A percentile compares a stretch with the other conserved stretches of the same genome.
Conservation (phyloP, 2,329 filamentous ascomycete species). For the Xylariaceae sp. region DNA sequence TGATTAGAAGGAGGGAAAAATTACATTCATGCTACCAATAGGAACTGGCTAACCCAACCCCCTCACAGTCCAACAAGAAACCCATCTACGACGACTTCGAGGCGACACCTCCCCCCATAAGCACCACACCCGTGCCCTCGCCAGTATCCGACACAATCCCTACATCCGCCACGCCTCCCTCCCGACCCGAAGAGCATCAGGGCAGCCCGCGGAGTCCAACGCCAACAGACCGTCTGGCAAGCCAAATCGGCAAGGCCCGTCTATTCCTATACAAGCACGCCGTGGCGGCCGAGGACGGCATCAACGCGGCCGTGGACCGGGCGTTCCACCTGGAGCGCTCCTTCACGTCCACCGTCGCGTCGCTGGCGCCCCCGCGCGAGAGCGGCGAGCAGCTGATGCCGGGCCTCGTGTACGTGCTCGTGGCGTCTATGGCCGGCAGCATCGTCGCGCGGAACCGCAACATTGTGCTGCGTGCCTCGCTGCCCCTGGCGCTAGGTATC, state of each 20-base stretch:
- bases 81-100: slow-evolving; percentile 83
- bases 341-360: slow-evolving; percentile 88
- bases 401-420: slow-evolving; percentile 87
- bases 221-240: slow-evolving; percentile 87
- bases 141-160: slow-evolving; percentile 43
- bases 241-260: slow-evolving; percentile 79
- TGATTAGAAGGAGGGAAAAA: too few relatives aligned
- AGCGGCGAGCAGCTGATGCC: slow-evolving; percentile 89
- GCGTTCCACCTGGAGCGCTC: slow-evolving; percentile 86
- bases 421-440: slow-evolving; percentile 92
- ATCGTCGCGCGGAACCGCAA: slow-evolving; percentile 90
- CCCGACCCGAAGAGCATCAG: slow-evolving; percentile 38
- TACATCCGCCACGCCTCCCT: slow-evolving; percentile 35
- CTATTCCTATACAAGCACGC: slow-evolving; percentile 81
- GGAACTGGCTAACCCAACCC: slow-evolving; percentile 7
- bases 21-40: slow-evolving; percentile 5
- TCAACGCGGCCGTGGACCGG: slow-evolving; percentile 81
- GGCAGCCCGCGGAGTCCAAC: slow-evolving; percentile 62
- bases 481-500: slow-evolving; percentile 81
- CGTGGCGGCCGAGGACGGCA: slow-evolving; percentile 75
- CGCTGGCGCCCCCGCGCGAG: slow-evolving; percentile 83
- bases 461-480: slow-evolving; percentile 76
- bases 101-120: slow-evolving; percentile 42
- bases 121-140: slow-evolving; percentile 37
- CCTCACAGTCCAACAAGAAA: slow-evolving; percentile 56